A percentile compares a stretch with the other conserved stretches of the same genome.
These are phyloP conservation scores for Pyricularia sp. DNA, from an alignment of 2,329 filamentous ascomycete species.

Conservation along the genomic window DNA sequence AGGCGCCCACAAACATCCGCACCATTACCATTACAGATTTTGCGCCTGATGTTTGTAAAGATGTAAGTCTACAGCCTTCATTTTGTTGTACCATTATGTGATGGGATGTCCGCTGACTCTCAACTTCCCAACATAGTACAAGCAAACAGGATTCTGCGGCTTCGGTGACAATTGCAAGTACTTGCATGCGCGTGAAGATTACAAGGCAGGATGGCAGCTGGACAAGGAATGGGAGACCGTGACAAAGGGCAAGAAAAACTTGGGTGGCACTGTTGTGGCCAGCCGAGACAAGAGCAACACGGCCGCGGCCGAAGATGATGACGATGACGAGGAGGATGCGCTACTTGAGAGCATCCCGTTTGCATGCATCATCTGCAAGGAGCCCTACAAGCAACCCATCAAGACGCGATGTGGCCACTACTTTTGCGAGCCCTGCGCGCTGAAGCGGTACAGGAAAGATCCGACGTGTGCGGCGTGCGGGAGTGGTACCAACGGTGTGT, in stretches of 20 bases:
- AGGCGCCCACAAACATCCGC: constrained; percentile 77
- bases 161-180: constrained; percentile 71
- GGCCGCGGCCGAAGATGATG: constrained; percentile 29
- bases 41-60: constrained; percentile 87
- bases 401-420: constrained; percentile 90
- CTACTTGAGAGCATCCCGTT: constrained; percentile 78
- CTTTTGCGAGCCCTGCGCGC: constrained; percentile 83
- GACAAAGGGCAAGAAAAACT: constrained; percentile 55
- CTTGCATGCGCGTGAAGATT: constrained; percentile 62
- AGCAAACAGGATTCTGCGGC: constrained; percentile 45
- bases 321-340: constrained; percentile 49
- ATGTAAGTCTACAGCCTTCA: constrained; percentile 23
- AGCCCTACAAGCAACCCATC: constrained; percentile 65
- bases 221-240: constrained; percentile 87
- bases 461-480: constrained; percentile 80
- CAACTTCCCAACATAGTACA: constrained; percentile 11
- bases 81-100: no score
- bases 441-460: constrained; percentile 75
- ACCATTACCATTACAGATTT: constrained; percentile 87
- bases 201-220: constrained; percentile 89
- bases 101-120: background rate
- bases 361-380: constrained; percentile 75
- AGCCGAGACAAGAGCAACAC: constrained; percentile 26
- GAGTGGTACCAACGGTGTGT: constrained; percentile 69
- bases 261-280: constrained; percentile 47